phyloP scores from a whole-genome alignment of 257 asterid species.

The Primulina eburnea region DNA sequence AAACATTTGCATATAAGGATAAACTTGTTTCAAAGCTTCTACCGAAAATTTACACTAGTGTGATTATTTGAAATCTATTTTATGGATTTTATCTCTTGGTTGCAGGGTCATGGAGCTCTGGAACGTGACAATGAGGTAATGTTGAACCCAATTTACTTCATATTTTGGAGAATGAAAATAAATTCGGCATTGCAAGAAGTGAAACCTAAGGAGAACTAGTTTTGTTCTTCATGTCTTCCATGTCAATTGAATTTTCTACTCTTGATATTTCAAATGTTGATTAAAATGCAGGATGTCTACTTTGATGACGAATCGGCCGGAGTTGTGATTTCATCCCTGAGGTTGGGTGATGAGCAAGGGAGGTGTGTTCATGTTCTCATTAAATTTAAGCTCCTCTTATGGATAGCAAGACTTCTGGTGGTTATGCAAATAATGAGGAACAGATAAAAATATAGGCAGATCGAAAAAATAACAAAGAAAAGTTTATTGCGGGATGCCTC shows the following conservation, averaged over 20 bases:
- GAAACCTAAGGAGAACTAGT: background rate
- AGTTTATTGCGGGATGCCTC: background rate
- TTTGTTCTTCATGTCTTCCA: background rate
- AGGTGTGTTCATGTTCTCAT: conserved; percentile 55
- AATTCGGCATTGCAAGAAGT: background rate
- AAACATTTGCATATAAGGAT: conserved; percentile 21
- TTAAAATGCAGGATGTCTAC: conserved; percentile 69
- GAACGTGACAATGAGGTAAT: conserved; percentile 93
- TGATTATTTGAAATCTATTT: conserved; percentile 8
- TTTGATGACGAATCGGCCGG: conserved; percentile 42
- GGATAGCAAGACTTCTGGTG: too few species aligned
- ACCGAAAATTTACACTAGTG: background rate
- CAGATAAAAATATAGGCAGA: background rate
- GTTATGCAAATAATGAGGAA: background rate
- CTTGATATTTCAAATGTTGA: conserved; percentile 22
- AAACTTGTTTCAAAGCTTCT: conserved; percentile 2
- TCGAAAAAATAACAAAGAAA: background rate
- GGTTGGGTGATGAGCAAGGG: conserved; percentile 96
- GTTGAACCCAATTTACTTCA: conserved; percentile 7
- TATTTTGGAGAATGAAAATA: background rate
- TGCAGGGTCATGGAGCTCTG: conserved; percentile 76
- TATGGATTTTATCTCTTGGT: conserved; percentile 21
- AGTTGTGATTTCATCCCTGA: conserved; percentile 89
- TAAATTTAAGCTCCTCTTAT: background rate
- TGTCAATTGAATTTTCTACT: conserved; percentile 16